Conservation (phyloP, 345 rosid genomes). For the Sisymbrium irio region DNA sequence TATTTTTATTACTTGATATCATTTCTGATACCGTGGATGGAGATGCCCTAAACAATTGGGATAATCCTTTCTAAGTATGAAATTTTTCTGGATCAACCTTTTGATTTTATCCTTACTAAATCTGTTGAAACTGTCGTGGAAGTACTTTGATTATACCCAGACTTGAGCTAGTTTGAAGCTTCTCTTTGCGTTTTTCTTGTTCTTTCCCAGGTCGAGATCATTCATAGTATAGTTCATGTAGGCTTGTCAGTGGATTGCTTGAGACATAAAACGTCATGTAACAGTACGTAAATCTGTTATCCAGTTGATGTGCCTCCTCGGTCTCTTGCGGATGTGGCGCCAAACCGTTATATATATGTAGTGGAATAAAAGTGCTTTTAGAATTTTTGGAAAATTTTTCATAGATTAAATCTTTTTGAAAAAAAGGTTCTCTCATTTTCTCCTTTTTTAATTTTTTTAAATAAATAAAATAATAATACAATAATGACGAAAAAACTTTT, state of each 20-base stretch:
- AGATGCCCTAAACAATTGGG: no score
- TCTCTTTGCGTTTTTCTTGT: slow-evolving; percentile 14
- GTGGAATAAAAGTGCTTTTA: no score
- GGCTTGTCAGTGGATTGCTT: slow-evolving; percentile 28
- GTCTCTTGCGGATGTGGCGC: slow-evolving; percentile 27
- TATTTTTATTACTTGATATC: no score
- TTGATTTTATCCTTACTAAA: slow-evolving; percentile 31
- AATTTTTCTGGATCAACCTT: slow-evolving; percentile 39
- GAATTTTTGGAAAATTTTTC: no score
- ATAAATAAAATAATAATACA: no score
- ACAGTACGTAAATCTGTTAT: slow-evolving; percentile 37
- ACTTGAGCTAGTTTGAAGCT: slow-evolving; percentile 37
- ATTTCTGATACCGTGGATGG: no score
- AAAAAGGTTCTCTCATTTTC: no score
- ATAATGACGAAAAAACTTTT: no score
- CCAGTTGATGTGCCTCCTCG: slow-evolving; percentile 37
- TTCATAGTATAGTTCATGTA: slow-evolving; percentile 75
- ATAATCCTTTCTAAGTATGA: no score
- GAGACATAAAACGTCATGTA: slow-evolving; percentile 58
- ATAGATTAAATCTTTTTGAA: no score
- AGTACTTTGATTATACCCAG: slow-evolving; percentile 45
- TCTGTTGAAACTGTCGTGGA: slow-evolving; percentile 36
- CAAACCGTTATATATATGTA: slow-evolving; percentile 34
- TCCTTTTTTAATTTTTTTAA: no score
- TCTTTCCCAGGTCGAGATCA: slow-evolving; percentile 65